phyloP scores from a whole-genome alignment of 2,329 filamentous ascomycete genomes.

The Aspergillus latus region DNA sequence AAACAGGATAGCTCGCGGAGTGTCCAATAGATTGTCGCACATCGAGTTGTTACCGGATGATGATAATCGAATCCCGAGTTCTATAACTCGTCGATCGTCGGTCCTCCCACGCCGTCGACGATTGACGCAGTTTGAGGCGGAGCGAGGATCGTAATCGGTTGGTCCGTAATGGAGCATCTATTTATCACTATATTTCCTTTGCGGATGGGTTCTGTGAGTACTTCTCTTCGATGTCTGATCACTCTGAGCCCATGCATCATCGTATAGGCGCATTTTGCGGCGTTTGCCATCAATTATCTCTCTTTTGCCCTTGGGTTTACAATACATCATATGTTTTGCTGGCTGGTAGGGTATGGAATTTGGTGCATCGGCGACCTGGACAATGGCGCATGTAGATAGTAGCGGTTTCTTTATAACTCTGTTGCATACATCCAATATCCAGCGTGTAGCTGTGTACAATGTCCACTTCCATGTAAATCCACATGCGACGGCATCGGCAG shows the following conservation, averaged over 20 bases:
- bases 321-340: background rate
- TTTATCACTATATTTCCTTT: constrained; percentile 5
- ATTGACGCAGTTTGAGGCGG: constrained; percentile 38
- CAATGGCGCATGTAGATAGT: constrained; percentile 17
- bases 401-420: background rate
- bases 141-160: constrained; percentile 31
- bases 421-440: background rate
- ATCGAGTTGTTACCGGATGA: constrained; percentile 39
- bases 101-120: constrained; percentile 40
- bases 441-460: background rate
- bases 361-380: background rate
- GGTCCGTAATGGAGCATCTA: background rate
- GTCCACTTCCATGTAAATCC: background rate
- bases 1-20: constrained; percentile 38
- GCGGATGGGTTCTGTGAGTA: background rate
- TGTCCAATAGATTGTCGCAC: constrained; percentile 41
- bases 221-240: background rate
- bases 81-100: constrained; percentile 34
- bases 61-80: constrained; percentile 35
- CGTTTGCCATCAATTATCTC: constrained; percentile 13
- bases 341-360: constrained; percentile 2
- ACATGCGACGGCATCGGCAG: background rate
- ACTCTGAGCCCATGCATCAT: constrained; percentile 27
- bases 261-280: constrained; percentile 24
- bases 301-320: constrained; percentile 12